Conservation (phyloP, 164 flowering plant genomes). For the Piper betle region DNA sequence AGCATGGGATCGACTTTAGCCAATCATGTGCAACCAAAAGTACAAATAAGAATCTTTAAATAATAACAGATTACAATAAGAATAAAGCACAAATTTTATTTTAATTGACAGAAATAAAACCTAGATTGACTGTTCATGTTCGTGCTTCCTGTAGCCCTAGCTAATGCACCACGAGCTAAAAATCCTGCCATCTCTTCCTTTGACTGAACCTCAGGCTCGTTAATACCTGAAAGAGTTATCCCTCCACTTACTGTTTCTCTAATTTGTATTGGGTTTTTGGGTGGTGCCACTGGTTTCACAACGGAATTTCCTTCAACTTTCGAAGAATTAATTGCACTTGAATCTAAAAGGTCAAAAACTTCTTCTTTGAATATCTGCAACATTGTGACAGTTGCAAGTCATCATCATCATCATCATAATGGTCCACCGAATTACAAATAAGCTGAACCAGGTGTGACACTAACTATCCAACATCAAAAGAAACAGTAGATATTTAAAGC, state of each 20-base stretch:
- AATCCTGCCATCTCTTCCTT: constrained; percentile 84
- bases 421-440: no score
- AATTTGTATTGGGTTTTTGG: constrained; percentile 83
- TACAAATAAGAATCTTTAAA: no score
- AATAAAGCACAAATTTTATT: background rate
- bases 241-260: constrained; percentile 86
- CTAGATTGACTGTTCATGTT: constrained; percentile 98
- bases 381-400: background rate
- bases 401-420: constrained; percentile 4
- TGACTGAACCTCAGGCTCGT: constrained; percentile 75
- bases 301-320: constrained; percentile 30
- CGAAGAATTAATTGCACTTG: constrained; percentile 15
- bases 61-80: background rate
- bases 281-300: constrained; percentile 35
- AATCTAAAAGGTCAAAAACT: constrained; percentile 76
- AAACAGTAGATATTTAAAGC: no score
- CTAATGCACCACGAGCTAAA: constrained; percentile 61
- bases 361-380: constrained; percentile 93
- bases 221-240: constrained; percentile 86
- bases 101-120: constrained; percentile 17
- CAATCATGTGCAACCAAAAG: background rate
- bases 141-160: constrained; percentile 96
- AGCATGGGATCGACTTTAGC: constrained; percentile 93
- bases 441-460: no score
- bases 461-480: no score